Base-by-base conservation (phyloP, 352 stramenopile species). In the Phytophthora ohioensis region DNA sequence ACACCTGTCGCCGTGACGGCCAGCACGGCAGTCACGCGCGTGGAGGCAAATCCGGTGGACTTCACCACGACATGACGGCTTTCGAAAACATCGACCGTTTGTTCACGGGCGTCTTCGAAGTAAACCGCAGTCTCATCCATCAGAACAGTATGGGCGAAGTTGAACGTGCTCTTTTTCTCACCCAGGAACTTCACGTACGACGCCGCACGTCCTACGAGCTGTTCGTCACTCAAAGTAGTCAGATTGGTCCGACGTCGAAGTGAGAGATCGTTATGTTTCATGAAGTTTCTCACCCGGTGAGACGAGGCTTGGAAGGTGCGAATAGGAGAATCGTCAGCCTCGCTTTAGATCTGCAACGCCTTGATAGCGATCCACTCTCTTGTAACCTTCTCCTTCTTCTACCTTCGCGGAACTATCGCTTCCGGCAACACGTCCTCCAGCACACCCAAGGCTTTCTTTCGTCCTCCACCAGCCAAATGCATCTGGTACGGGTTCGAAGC, bases 361-460 rank as follows among this genome's bases (percentile, higher is more conserved):
- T 54, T 31, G 3, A 13, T 11, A 12, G n/a, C 42, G 5, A 63
- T 55, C 56, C 31, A 55, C 5, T 63, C 42, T 12, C 42, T 17
- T 4, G 56, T 55, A 4, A 56, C 32, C 36, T 57, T 57, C 11
- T 55, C 48, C 31, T 57, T 45, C 49, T 45, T 57, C 6, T 13
- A 6, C 4, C 49, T 6, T n/a, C 49, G 49, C 15, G 32, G 51
- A 6, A 57, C 51, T 9, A 36, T 57, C 10, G 51, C 9, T 11
- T 47, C 51, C 2, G 47, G 51, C 7, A 57, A 15, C 8, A 57
- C 17, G 30, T 46, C 32, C 34, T 47, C 13, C 3, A 57, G 35
- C 0, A 5, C 35, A 4, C 51, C 51, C 12, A 57, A 2, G 4
- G 35, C 15, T 17, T n/a, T 5, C 36, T 47, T 57, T 3, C 51